Evolutionary conservation across 306 rosid genomes (phyloP).

Genomic region (Fragaria ananassa): DNA sequence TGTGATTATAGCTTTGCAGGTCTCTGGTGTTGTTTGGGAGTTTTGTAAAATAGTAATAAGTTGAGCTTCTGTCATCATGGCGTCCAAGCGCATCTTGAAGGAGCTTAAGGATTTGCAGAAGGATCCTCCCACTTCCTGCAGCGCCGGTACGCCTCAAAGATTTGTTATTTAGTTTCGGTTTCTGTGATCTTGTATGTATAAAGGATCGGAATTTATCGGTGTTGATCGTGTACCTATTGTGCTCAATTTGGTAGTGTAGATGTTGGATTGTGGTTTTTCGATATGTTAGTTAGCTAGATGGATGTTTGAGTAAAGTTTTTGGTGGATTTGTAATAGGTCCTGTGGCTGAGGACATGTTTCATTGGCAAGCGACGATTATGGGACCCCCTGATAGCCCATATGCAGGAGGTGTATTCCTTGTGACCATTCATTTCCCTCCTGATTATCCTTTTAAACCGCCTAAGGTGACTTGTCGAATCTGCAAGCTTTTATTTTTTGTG

Average conservation of each 20-base stretch:
- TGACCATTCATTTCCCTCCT: slow-evolving; percentile 61
- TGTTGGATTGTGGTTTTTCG: background rate
- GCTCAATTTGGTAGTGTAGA: background rate
- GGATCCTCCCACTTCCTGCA: slow-evolving; percentile 85
- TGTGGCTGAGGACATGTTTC: slow-evolving; percentile 76
- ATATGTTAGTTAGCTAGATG: background rate
- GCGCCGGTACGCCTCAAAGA: slow-evolving; percentile 48
- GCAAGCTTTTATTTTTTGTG: background rate
- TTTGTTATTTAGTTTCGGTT: background rate
- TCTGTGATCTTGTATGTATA: background rate
- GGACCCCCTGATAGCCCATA: slow-evolving; percentile 75
- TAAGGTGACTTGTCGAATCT: slow-evolving; percentile 41
- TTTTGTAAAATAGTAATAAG: background rate
- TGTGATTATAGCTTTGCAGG: background rate
- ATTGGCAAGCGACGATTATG: slow-evolving; percentile 75
- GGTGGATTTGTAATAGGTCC: slow-evolving; percentile 40
- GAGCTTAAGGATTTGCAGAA: slow-evolving; percentile 79
- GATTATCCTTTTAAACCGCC: slow-evolving; percentile 83
- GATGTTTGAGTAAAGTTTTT: background rate
- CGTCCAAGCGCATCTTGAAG: slow-evolving; percentile 74
- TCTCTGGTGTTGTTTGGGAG: background rate
- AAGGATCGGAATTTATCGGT: background rate
- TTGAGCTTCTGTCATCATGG: slow-evolving; percentile 34
- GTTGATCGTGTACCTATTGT: background rate
- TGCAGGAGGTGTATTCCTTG: slow-evolving; percentile 70